Evolutionary conservation across 2,329 filamentous ascomycete species (phyloP), one percentile per base, ranked within the genome.

Genomic region (Sclerotinia sclerotiorum): DNA sequence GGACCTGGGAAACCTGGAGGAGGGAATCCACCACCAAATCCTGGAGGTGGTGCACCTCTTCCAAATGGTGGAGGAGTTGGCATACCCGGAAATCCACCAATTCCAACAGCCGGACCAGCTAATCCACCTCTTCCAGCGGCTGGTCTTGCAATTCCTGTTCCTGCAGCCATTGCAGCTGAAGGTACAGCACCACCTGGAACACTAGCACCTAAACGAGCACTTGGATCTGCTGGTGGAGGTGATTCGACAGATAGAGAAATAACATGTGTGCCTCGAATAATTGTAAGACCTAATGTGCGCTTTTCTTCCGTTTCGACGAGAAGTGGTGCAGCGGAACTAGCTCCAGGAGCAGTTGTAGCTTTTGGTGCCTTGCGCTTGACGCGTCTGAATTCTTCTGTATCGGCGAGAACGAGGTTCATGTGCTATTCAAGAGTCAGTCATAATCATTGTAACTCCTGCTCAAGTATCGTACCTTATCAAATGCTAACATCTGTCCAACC

Each of bases 351-450:
- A 52, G 90, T 88, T 63, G 85, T 80, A 65, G 86, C 82, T 83
- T 95, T 96, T 75, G 87, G 85, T 76, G 90, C 87, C 84, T 91
- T 94, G 81, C 91, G 88, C 84, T 95, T 96, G 71, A 94, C 90
- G 78, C 91, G 91, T 79, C 94, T 91, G 81, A 97, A 97, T 81
- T 98, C 94, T 86, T 99, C 95, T 74, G 95, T 98, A 78, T 99
- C 95, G 81, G 94, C 95, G 72, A 99, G 91, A 71, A 99, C 95
- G 73, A 99, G 88, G 81, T 99, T 99, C 95, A 99, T 99, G 82
- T 99, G 95, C 93, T 97, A 73, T 69, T 13, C 1, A 19, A 69
- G 17, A 54, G 62, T 69, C 29, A 65, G 54, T 19, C 60, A 35
- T 5, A 19, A 4, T 8, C 7, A 44, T 49, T 49, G 8, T 54